Base-by-base conservation (phyloP, 2,329 filamentous ascomycete species). In the Talaromyces sp. region DNA sequence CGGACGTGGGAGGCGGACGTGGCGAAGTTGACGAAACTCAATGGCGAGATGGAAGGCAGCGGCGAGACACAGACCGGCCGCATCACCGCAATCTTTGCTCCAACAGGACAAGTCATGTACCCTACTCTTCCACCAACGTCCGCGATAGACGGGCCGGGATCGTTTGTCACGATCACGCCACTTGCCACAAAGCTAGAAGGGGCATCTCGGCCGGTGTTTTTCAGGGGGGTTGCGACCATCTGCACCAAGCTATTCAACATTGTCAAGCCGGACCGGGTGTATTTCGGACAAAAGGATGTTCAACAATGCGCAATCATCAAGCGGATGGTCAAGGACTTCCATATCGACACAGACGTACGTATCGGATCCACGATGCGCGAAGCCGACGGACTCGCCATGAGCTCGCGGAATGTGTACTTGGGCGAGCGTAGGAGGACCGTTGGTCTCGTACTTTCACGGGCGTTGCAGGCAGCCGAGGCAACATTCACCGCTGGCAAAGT, bases 251-350 rank as follows among this genome's bases (percentile, higher is more conserved):
- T 96, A 15, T 93, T 96, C 78, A 93, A 93, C 70, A 90, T 92
- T 59, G 87, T 91, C 53, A 82, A 86, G 65, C 89, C 91, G 4
- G 88, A 93, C 61, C 84, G 84, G 52, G 91, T 92, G 5, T 95
- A 96, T 78, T 97, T 99, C 79, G 95, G 95, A 4, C 95, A 98
- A 76, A 99, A 99, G 78, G 95, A 99, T 74, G 87, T 97, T 22
- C 95, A 99, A 80, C 95, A 99, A 78, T 96, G 92, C 0, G 90
- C 96, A 19, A 85, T 99, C 11, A 90, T 99, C 70, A 88, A 86
- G 70, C 86, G 90, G 52, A 87, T 99, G 85, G 90, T 97, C 33
- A 83, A 86, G 66, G 95, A 99, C 75, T 93, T 99, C 66, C 86
- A 92, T 73, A 75, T 98, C 47, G 85, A 90, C 44, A 89, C 86